Conservation (phyloP, 2,329 filamentous ascomycete genomes). For the Talaromyces piceae region DNA sequence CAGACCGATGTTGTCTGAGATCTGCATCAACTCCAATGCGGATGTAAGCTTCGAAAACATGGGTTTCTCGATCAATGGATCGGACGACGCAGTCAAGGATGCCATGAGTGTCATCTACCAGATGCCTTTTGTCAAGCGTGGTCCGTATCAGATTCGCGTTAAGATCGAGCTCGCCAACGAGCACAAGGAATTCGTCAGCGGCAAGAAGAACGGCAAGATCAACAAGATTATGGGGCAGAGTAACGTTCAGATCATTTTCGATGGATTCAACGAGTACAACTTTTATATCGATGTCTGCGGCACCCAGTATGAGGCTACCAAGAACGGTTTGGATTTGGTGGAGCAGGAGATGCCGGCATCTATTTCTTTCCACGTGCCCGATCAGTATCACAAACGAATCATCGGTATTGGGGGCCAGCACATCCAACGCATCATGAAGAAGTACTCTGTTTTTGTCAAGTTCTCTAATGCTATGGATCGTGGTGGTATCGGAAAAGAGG, state of each 20-base stretch:
- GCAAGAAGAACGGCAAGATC: slow-evolving; percentile 99
- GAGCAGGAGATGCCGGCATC: slow-evolving; percentile 99
- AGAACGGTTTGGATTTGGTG: slow-evolving; percentile 82
- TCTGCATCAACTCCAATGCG: slow-evolving; percentile 91
- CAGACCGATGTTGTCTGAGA: slow-evolving; percentile 84
- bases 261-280: slow-evolving; percentile 99
- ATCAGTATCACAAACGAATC: slow-evolving; percentile 98
- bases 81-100: slow-evolving; percentile 90
- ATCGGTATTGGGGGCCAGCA: slow-evolving; percentile 98
- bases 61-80: slow-evolving; percentile 88
- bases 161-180: slow-evolving; percentile 99
- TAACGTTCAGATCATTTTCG: slow-evolving; percentile 98
- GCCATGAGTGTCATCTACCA: slow-evolving; percentile 92
- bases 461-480: slow-evolving; percentile 99
- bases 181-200: slow-evolving; percentile 98
- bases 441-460: slow-evolving; percentile 99
- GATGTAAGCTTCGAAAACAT: slow-evolving; percentile 93
- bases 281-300: slow-evolving; percentile 99
- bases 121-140: slow-evolving; percentile 77
- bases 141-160: slow-evolving; percentile 87
- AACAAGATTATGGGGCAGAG: slow-evolving; percentile 99
- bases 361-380: slow-evolving; percentile 97
- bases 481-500: slow-evolving; percentile 85
- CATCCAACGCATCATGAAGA: slow-evolving; percentile 99
- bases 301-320: slow-evolving; percentile 85